Evolutionary conservation across 225 moss, liverwort and hornwort genomes (phyloP), one percentile per base, ranked within the genome.

Genomic region (Antitrichia curtipendula): DNA sequence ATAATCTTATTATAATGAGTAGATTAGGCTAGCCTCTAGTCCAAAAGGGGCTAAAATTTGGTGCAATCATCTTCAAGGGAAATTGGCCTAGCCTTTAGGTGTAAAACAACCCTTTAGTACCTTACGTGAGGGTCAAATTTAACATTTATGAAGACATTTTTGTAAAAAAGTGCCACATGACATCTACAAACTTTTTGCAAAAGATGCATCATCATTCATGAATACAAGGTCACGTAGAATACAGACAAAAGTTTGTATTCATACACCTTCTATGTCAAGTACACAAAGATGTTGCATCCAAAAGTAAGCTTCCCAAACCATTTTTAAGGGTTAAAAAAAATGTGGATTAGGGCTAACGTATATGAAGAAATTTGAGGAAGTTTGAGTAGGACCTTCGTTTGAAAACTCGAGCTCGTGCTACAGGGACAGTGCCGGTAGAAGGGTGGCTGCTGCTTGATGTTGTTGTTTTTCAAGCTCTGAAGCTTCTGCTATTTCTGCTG

Each of bases 61-160:
- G 45, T 45, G 8, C 8, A 45, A 45, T 45, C 45, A 45, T 6
- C 45, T 8, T 45, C 45, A 45, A 45, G 7, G 45, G 45, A 45
- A 45, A 45, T 45, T 45, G 8, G 8, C 45, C 45, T 8, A 45
- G 8, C 45, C 45, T 45, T 8, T 45, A 45, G 45, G 45, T 45
- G 8, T 45, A 45, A 45, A 45, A 6, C 8, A 8, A 8, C 45
- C 8, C 45, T 45, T 45, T 2, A 19, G 0, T 47, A 29, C 1
- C 72, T 29, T 47, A 73, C 0, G 0, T 7, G 4, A 47, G 1
- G 4, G 2, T 45, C 2, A 47, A 0, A 31, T 31, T 73, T 0
- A 0, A 0, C 7, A 47, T 19, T 7, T 47, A 18, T 18, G 4
- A 31, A 73, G 2, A 11, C 9, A 47, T 3, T 17, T 10, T 71